Evolutionary conservation across 495 filamentous ascomycete genomes (phyloP).

Genomic region (Aspergillus ellipticus): DNA sequence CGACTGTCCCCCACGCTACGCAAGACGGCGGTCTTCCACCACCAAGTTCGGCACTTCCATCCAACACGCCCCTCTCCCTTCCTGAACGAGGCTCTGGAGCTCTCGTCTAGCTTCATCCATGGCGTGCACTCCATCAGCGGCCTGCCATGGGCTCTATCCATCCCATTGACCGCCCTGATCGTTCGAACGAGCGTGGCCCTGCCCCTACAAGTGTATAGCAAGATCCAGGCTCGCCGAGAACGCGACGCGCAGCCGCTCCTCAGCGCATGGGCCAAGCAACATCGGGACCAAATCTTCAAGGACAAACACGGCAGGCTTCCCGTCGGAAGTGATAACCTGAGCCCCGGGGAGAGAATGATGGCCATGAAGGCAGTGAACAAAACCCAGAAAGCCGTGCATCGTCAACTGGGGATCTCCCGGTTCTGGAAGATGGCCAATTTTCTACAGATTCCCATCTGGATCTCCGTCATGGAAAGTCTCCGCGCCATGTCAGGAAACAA

Average conservation of each 20-base stretch:
- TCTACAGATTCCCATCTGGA: constrained; percentile 63
- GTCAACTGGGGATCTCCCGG: constrained; percentile 41
- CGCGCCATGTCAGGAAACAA: constrained; percentile 59
- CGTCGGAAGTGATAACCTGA: not conserved
- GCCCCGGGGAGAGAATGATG: not conserved
- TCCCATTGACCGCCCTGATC: constrained; percentile 66
- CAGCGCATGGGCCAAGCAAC: constrained; percentile 41
- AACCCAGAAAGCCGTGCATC: constrained; percentile 36
- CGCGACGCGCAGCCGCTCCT: constrained; percentile 49
- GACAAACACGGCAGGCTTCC: constrained; percentile 5
- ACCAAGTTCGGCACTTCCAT: constrained; percentile 44
- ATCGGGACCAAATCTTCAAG: constrained; percentile 15
- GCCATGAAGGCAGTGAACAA: constrained; percentile 6
- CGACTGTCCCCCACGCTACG: constrained; percentile 7
- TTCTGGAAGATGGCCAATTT: constrained; percentile 44
- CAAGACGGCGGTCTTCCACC: not conserved
- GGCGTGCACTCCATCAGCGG: constrained; percentile 54
- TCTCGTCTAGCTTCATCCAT: constrained; percentile 55
- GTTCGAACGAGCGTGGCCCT: constrained; percentile 57
- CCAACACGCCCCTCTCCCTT: constrained; percentile 36
- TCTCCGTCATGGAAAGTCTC: constrained; percentile 64
- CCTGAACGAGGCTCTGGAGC: constrained; percentile 45
- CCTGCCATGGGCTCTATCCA: constrained; percentile 65
- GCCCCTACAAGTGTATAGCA: constrained; percentile 55
- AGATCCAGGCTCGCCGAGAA: constrained; percentile 37